Evolutionary conservation across 768 basidiomycete genomes (phyloP), one percentile per base, ranked within the genome.

Genomic region (Boletus rufocinnamomeus): DNA sequence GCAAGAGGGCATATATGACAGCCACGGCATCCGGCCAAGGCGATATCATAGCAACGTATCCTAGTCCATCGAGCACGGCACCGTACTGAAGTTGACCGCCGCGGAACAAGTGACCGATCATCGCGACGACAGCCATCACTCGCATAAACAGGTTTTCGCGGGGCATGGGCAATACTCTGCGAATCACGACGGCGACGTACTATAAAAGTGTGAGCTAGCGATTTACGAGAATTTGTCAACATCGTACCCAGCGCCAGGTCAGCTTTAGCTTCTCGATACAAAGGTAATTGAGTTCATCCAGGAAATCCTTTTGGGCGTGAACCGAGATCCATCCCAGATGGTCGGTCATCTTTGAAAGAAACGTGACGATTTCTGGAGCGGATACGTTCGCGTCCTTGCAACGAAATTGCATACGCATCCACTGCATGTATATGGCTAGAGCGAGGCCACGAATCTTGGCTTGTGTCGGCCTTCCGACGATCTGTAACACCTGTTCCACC

Each of bases 21-120:
- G 52, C 59, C 35, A 66, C 43, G 2, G 69, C 66, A 53, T 69
- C 69, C 2, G 41, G 53, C 59, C 49, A 57, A 6, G 63, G 67
- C 11, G 47, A 52, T 52, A 66, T 63, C 2, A 5, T 19, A 27
- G 69, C 65, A 32, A 70, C 21, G 46, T 52, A 54, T 13, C 27
- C 44, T 16, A 64, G 19, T 11, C 47, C 50, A 41, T 49, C 19
- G 38, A 66, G 59, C 23, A 35, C 58, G 35, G 21, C n/a, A 30
- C 13, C 28, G n/a, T 46, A 47, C 23, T 32, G 58, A 40, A 71
- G 38, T 27, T 50, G 57, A 46, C 61, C 52, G 4, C 52, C 49
- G 16, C 27, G 59, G 50, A 59, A 70, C 27, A 71, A 43, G 53
- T 50, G 52, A 10, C 57, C 23, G 47, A 58, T 50, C 57, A 62